These are phyloP conservation scores for Tubosaeta brunneosetosa DNA, from an alignment of 768 basidiomycete species.

Conservation along the genomic window DNA sequence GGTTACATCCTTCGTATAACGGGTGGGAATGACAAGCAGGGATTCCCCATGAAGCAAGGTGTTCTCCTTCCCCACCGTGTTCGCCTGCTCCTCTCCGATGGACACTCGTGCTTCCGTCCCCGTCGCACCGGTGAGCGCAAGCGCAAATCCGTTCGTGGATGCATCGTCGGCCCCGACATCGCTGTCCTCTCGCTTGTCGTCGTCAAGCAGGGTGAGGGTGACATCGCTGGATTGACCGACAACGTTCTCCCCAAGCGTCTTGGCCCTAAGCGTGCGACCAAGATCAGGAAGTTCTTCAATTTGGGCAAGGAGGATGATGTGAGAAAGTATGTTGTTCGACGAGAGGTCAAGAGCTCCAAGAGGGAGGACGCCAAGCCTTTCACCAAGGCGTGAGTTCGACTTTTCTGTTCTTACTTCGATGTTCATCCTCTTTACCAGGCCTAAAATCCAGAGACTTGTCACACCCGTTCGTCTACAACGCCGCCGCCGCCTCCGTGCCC, in stretches of 20 bases:
- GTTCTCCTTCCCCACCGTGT: conserved; percentile 94
- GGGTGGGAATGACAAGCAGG: conserved; percentile 97
- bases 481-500: conserved; percentile 84
- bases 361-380: conserved; percentile 90
- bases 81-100: conserved; percentile 87
- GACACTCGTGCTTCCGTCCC: conserved; percentile 95
- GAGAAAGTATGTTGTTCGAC: conserved; percentile 91
- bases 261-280: conserved; percentile 95
- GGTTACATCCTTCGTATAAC: conserved; percentile 97
- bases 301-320: conserved; percentile 97
- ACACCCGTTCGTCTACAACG: conserved; percentile 95
- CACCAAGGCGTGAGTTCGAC: conserved; percentile 82
- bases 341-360: conserved; percentile 87
- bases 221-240: conserved; percentile 91
- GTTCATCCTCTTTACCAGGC: conserved; percentile 41
- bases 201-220: conserved; percentile 91
- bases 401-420: not conserved
- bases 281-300: conserved; percentile 98
- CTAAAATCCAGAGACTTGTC: conserved; percentile 96
- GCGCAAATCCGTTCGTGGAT: conserved; percentile 98
- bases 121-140: conserved; percentile 94
- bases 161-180: conserved; percentile 96
- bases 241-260: conserved; percentile 89
- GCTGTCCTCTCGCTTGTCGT: conserved; percentile 91
- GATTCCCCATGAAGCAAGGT: conserved; percentile 99